Evolutionary conservation across 2,329 filamentous ascomycete genomes (phyloP), one percentile per base, ranked within the genome.

Genomic region (Thelonectria discophora): DNA sequence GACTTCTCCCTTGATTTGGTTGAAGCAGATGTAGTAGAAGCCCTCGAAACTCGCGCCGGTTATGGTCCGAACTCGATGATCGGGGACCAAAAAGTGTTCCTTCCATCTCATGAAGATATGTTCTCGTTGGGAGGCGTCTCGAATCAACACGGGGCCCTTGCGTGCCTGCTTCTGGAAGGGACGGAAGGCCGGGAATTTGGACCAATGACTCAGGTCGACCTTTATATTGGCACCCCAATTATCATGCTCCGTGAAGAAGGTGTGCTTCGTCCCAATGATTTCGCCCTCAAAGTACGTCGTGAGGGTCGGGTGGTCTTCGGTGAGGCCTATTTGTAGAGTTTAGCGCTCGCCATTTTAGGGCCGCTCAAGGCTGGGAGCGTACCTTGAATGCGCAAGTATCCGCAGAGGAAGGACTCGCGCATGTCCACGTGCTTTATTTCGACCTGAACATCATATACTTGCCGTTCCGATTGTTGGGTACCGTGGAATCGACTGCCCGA

Each of bases 71-170:
- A 98, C 93, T 15, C 92, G 87, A 76, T 99, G 95, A 73, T 99
- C 94, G 1, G 95, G 95, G 1, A 99, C 95, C 1, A 99, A 82
- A 72, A 99, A 99, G 72, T 97, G 93, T 74, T 99, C 95, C 78
- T 99, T 99, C 95, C 95, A 99, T 63, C 95, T 88, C 95, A 99
- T 99, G 74, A 97, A 99, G 32, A 99, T 89, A 75, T 96, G 89
- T 69, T 97, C 94, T 65, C 88, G 85, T 74, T 96, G 91, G 49
- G 88, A 86, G 69, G 90, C 87, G 69, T 96, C 90, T 81, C 88
- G 80, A 81, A 88, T 82, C 81, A 74, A 69, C 27, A 83, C 77
- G 20, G 87, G 76, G 15, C 86, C 85, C 69, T 84, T 88, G 47
- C 81, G 81, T 34, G 83, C 84, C 60, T 83, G 80, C 71, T 86